Evolutionary conservation across 305 asterid species (phyloP), one percentile per base, ranked within the genome.

Genomic region (Petunia hybrid): DNA sequence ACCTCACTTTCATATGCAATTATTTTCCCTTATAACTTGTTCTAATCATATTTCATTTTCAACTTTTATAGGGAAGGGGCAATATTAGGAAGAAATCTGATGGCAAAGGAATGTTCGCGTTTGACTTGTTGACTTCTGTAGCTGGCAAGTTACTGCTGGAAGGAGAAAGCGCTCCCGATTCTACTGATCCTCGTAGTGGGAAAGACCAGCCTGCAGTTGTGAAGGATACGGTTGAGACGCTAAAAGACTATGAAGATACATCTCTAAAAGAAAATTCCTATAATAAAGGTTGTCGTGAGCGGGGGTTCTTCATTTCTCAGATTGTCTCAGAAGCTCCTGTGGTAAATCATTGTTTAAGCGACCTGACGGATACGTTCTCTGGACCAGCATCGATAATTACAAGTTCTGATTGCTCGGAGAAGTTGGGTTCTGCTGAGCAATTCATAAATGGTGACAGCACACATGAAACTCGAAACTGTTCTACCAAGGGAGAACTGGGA

Each of bases 81-180:
- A 71, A 84, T 42, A 63, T 85, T 76, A 83, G 84, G 89, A 91
- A 86, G 83, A 96, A 87, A 84, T 71, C 83, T 3, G 89, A 85
- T 83, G 93, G 88, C 75, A 85, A 87, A 76, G 90, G 89, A 84
- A 90, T 87, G 89, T 93, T 95, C 80, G 95, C 97, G 46, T 94
- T 96, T 71, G 97, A 93, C 84, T 86, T 96, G 83, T 83, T 94
- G 90, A 97, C 99, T 73, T 87, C 97, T 73, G 90, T 94, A 71
- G 99, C 99, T 48, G 97, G 98, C 51, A 91, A 91, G 87, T 84
- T 96, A 80, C 88, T 92, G 77, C 86, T 85, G 46, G 98, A 94
- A 81, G 91, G 95, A 45, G 91, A 89, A 84, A 81, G 36, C 80
- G 78, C 88, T 71, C 91, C 89, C 42, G 85, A 82, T 79, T 80